Evolutionary conservation across 140 eudicot genomes (phyloP).

Genomic region (Stevia rebaudiana): DNA sequence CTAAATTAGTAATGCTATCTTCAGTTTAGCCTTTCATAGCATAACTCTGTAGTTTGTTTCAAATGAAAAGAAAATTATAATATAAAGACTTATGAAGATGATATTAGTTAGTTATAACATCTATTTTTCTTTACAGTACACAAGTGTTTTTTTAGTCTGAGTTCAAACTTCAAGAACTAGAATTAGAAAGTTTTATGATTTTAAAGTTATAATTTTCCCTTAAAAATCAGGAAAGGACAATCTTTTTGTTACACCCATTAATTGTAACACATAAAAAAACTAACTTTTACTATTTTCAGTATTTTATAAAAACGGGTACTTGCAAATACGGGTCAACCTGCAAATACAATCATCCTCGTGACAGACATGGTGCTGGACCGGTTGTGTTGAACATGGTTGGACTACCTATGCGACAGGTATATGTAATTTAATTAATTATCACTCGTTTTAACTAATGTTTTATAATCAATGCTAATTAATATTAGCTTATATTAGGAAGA

Average conservation of each 20-base stretch:
- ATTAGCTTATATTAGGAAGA: constrained; percentile 44
- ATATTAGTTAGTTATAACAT: background rate
- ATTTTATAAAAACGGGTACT: constrained; percentile 77
- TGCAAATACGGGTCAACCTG: constrained; percentile 89
- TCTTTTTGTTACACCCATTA: background rate
- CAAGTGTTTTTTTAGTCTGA: background rate
- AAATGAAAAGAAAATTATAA: background rate
- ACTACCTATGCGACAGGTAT: constrained; percentile 81
- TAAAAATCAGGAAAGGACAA: background rate
- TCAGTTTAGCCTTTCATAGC: background rate
- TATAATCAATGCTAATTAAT: background rate
- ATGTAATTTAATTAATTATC: background rate
- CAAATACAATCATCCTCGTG: constrained; percentile 87
- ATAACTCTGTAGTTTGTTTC: background rate
- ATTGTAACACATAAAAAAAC: background rate
- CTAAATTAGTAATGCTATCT: background rate
- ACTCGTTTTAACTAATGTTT: background rate
- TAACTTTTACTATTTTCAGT: constrained; percentile 43
- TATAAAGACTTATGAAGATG: background rate
- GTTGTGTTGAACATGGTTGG: constrained; percentile 44
- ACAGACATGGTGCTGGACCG: constrained; percentile 54
- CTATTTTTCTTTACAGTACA: background rate
- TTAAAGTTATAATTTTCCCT: background rate
- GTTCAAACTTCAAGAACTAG: background rate
- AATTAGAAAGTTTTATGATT: background rate